Evolutionary conservation across 805 yeast species (phyloP).

Genomic region (Dipodascus geniculatus): DNA sequence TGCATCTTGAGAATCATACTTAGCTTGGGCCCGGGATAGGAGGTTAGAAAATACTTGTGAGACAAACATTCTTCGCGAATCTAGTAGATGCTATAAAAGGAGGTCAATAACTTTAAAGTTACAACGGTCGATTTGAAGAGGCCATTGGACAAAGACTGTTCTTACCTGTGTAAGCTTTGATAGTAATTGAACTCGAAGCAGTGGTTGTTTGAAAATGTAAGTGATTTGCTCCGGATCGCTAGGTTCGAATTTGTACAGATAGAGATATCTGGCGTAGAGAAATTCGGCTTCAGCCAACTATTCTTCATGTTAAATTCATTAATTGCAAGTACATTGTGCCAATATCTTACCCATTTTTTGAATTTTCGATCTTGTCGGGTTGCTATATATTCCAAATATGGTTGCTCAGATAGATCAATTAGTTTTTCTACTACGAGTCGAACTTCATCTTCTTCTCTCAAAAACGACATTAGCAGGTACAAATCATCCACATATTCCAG

Average conservation of each 20-base stretch:
- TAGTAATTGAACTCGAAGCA: slow-evolving; percentile 6
- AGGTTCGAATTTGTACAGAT: neutral
- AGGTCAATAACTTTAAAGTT: slow-evolving; percentile 3
- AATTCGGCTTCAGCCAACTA: neutral
- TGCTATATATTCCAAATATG: neutral
- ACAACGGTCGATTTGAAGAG: neutral
- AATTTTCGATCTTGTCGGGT: neutral
- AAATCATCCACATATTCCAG: neutral
- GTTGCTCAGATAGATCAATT: neutral
- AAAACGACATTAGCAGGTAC: neutral
- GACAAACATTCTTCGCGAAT: neutral
- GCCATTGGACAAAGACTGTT: neutral
- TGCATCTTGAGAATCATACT: neutral
- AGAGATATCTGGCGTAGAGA: slow-evolving; percentile 1
- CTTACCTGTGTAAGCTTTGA: slow-evolving; percentile 6
- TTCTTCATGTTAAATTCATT: neutral
- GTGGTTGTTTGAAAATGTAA: slow-evolving; percentile 7
- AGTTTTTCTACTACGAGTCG: neutral
- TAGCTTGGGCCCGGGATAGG: neutral
- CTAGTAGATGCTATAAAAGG: neutral
- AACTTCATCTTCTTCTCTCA: neutral
- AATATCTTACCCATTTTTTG: neutral
- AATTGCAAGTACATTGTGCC: neutral
- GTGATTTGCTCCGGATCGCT: slow-evolving; percentile 4
- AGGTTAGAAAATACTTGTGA: neutral